Base-by-base conservation (phyloP, 495 filamentous ascomycete species). In the Penicillium bialowiezense region DNA sequence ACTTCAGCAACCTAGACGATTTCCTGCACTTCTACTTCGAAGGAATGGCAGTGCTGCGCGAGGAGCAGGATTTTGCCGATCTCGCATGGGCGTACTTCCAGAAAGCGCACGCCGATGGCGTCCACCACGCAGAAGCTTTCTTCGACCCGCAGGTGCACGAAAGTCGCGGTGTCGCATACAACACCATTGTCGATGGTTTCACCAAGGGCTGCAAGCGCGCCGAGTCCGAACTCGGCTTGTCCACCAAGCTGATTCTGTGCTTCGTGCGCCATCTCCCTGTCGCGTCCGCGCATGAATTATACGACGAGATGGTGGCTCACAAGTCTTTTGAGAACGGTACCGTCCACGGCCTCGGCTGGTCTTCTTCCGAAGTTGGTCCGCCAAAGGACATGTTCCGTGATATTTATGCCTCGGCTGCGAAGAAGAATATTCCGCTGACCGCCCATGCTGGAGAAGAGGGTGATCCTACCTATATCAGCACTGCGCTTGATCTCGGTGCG, bases 1-100 rank as follows among this genome's bases (percentile, higher is more conserved):
- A 65, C 45, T 90, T 90, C 68, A 72, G 77, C 39, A 85, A 79
- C 5, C 79, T 90, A 9, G 84, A 90, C 62, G 86, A 90, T 68
- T 91, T 91, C 64, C 77, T 92, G 5, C 64, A 77, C 57, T 90
- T 87, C 67, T 90, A 90, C 72, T 89, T 87, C 72, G 80, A 84
- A 45, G 86, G 85, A 59, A 88, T 88, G 80, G 79, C 75, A 23
- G 83, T 85, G 10, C 76, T 90, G 9, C 56, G 77, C 20, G 69
- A 74, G 7, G 69, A 74, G 13, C 54, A 67, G 23, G 87, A 90
- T 67, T 91, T 89, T 58, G 82, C 89, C 55, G 75, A 77, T n/a
- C 71, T 92, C 1, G 85, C 87, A 17, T 90, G 82, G 75, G 73
- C 77, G 26, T 91, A 90, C 65, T 86, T 90, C 66, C 44, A 70